Base-by-base conservation (phyloP, 495 filamentous ascomycete species). In the Tuber brumale region DNA sequence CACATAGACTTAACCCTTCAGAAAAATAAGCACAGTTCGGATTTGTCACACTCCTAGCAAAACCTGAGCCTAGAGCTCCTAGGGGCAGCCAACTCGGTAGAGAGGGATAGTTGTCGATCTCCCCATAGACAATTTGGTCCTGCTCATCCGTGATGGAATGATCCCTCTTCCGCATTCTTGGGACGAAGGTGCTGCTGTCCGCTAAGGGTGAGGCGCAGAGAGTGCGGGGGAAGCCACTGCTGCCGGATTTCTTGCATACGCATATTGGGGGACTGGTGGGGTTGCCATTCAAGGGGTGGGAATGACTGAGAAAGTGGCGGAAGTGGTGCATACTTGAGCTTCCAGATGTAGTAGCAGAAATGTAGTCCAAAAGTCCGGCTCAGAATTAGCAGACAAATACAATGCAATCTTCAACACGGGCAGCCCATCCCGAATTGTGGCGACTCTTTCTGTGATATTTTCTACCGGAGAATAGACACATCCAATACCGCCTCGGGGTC, bases 201-300 rank as follows among this genome's bases (percentile, higher is more conserved):
- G 91, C 93, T 3, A 94, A 97, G 84, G 94, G 94, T 37, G 91
- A 94, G 21, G 92, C 93, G 76, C 93, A 97, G 82, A 93, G 91
- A 86, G 86, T 87, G 69, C 93, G 96, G 86, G 87, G 95, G 18
- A 93, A 90, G 80, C 90, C 90, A 71, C 86, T 97, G 3, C 89
- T 92, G 86, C 94, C 94, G 3, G 93, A 93, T 0, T 97, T 97
- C 81, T 85, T 90, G 14, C 97, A 92, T 82, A 88, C 93, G 27
- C 94, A 97, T 80, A 85, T 97, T 83, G 95, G 95, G 81, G 89
- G 95, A 73, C 87, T 97, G 0, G 95, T 96, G 0, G 81, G 91
- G 5, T 97, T 98, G 85, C 97, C 93, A 94, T 69, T 77, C 70
- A 97, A 96, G 83, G 85, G 14, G 79, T 16, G 41, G 76, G 73